Base-by-base conservation (phyloP, 2,329 filamentous ascomycete genomes). In the Fusarium tricinctum region DNA sequence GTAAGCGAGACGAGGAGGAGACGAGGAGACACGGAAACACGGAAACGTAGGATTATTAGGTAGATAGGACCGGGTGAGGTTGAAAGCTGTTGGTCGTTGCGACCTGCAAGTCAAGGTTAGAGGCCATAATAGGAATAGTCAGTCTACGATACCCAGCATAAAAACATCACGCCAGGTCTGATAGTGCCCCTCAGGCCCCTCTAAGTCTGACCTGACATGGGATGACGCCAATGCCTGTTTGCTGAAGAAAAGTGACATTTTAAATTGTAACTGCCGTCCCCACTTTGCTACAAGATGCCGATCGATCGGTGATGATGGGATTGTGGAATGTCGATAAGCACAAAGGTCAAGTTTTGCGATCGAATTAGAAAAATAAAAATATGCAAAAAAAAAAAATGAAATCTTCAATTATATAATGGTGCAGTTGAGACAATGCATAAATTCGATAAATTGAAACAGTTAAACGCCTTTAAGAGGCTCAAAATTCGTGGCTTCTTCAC, bases 21-120 rank as follows among this genome's bases (percentile, higher is more conserved):
- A 35, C 8, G 26, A 84, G 83, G 35, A 87, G 87, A 6, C 82
- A 87, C 73, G 87, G 86, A 38, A 86, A 86, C 8, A 85, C 80
- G 72, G 89, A 70, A 44, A 46, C 35, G 52, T 38, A 38, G 26
- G 35, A 33, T 19, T 19, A 38, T 58, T 39, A 64, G 60, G 30
- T 46, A 64, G 59, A 60, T 55, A 53, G 23, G 35, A 42, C 33
- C 38, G 44, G 54, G 40, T 50, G 49, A 47, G 23, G 49, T 56
- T 56, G 20, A 44, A 59, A 48, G 42, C 32, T 52, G 47, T 33
- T 68, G 49, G 35, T 38, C 8, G 35, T 38, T 38, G 17, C 35
- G 17, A 38, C 35, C 45, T 55, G 33, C 51, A 26, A 38, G 39
- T 48, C 22, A 48, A 57, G 50, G 32, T 51, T 50, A 39, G 14